Evolutionary conservation across 2,329 filamentous ascomycete species (phyloP), one percentile per base, ranked within the genome.

Genomic region (Xylariaceae sp.): DNA sequence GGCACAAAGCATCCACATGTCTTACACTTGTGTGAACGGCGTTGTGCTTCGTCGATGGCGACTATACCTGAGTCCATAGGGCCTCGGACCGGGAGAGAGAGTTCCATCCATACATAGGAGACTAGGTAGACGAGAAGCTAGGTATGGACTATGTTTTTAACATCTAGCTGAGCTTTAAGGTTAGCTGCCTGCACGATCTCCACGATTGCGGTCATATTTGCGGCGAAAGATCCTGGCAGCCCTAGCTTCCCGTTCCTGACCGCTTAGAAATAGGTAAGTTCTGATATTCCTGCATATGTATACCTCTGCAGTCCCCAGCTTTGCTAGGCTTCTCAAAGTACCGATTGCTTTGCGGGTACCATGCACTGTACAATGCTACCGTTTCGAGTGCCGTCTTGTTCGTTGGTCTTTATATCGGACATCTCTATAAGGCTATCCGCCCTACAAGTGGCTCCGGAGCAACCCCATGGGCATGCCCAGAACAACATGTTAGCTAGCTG

Each of bases 391-490:
- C 6, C 37, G 46, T 49, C 52, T 39, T 52, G 51, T 55, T 56
- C 48, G 46, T 45, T 49, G 19, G 19, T 19, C 19, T 46, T 40
- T 35, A 53, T 12, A 4, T 53, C 47, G 34, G 50, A 34, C 29
- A 29, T 50, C 41, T 50, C 31, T 35, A 49, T 57, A 62, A 19
- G 19, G 55, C 61, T 54, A 43, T 56, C 63, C 61, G 59, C 56
- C 60, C 61, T 67, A 75, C 73, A 69, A 71, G 71, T 75, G 74
- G 76, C 73, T 75, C 67, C 71, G 69, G 65, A 53, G 19, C 53
- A 60, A 68, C 68, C 71, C 66, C 71, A 70, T 64, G 67, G 62
- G 62, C 64, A 70, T 65, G 68, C 64, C 70, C 65, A 73, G 29
- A 26, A 31, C 46, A 31, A 40, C 46, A 26, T 53, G 34, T 19